A percentile compares a stretch with the other conserved stretches of the same genome.
phyloP scores from a whole-genome alignment of 1,284 basidiomycete genomes.

The Rhodotorula glutinis region DNA sequence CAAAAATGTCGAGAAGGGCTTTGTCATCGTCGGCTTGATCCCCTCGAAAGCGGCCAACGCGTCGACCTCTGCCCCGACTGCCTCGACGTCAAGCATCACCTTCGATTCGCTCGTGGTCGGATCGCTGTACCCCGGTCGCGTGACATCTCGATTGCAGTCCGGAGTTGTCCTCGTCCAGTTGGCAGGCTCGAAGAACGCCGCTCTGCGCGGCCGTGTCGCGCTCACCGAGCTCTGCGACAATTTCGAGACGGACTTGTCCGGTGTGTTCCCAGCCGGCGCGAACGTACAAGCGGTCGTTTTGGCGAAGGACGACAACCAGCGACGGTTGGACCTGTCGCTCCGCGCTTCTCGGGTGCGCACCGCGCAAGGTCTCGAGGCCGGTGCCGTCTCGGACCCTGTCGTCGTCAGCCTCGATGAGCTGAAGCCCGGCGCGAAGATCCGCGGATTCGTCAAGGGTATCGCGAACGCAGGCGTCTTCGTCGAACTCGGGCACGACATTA shows the following conservation, averaged over 20 bases:
- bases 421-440: constrained; percentile 63
- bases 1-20: constrained; percentile 79
- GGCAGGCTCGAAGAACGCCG: constrained; percentile 49
- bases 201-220: constrained; percentile 70
- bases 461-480: constrained; percentile 89
- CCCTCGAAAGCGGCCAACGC: constrained; percentile 41
- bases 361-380: constrained; percentile 53
- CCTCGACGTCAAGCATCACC: constrained; percentile 51
- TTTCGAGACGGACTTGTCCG: constrained; percentile 50
- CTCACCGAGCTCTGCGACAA: constrained; percentile 79
- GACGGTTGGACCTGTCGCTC: constrained; percentile 72
- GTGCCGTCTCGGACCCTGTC: constrained; percentile 62
- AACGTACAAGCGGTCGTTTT: constrained; percentile 31
- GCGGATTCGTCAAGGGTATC: constrained; percentile 86
- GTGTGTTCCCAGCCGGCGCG: constrained; percentile 45
- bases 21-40: constrained; percentile 77
- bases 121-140: constrained; percentile 64
- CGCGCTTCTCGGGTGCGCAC: constrained; percentile 63
- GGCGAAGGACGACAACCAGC: constrained; percentile 29
- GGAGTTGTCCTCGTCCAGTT: constrained; percentile 71
- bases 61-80: constrained; percentile 42
- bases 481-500: constrained; percentile 71
- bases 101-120: constrained; percentile 67
- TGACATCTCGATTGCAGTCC: constrained; percentile 60
- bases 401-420: constrained; percentile 65